Evolutionary conservation across 225 moss, liverwort and hornwort genomes (phyloP), one percentile per base, ranked within the genome.

Genomic region (Physcomitrium patens): DNA sequence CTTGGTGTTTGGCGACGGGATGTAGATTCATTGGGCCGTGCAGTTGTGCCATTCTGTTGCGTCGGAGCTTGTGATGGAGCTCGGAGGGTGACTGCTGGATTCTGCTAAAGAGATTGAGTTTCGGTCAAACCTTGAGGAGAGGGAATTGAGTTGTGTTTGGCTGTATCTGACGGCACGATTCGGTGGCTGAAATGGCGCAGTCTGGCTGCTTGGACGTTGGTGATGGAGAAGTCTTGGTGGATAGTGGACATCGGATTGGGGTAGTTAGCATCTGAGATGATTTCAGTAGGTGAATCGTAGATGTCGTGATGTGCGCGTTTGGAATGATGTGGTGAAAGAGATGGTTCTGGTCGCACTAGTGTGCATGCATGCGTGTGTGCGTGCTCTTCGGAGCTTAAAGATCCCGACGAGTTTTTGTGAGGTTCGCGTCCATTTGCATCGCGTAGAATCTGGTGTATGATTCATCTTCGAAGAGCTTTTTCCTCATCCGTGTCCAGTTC

Each of bases 401-500:
- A 67, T 27, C 13, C 54, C 5, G 76, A 79, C 31, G 72, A 58
- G 17, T 8, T 46, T 24, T 8, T 12, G 22, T 47, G 23, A 70
- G 15, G 70, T 56, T 64, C 5, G 63, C 56, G 18, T 71, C 12
- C 60, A 63, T 74, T 50, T 53, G 18, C 27, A 10, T 26, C 18
- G 27, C 14, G 71, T 72, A 63, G 31, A 76, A 45, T 72, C 52
- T 6, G 20, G 45, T 56, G 70, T 43, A 31, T 26, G 63, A 56
- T 72, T 79, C 50, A 49, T 31, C 68, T 63, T 44, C 31, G 5
- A 57, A n/a, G 62, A 43, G 50, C 9, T 50, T 58, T 15, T 45
- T 24, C 63, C 22, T 56, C 67, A 37, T 43, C 22, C 43, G 31
- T 59, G 46, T 51, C 64, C 52, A 83, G 72, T 76, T 80, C 54